phyloP scores from a whole-genome alignment of 2,329 filamentous ascomycete species.

The Aureobasidium sp. region DNA sequence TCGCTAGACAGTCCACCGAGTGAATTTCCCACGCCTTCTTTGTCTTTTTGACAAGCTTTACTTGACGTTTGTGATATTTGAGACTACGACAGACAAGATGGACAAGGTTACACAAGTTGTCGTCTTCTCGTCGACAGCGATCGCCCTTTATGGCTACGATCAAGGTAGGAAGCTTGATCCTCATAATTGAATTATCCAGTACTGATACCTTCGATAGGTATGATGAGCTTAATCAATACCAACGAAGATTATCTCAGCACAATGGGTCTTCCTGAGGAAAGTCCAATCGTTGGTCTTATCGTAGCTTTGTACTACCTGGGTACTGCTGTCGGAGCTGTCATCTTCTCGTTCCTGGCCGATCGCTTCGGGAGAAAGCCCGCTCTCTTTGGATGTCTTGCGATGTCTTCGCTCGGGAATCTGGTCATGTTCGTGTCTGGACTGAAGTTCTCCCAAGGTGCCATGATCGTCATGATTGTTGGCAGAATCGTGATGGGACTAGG shows the following conservation, averaged over 20 bases:
- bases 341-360: constrained; percentile 51
- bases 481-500: constrained; percentile 50
- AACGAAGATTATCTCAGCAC: constrained; percentile 49
- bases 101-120: constrained; percentile 39
- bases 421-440: constrained; percentile 55
- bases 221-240: constrained; percentile 51
- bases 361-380: constrained; percentile 47
- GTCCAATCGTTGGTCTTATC: constrained; percentile 51
- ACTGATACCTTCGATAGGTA: constrained; percentile 28
- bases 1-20: not conserved
- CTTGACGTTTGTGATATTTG: not conserved
- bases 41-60: not conserved
- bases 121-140: constrained; percentile 47
- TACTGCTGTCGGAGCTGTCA: constrained; percentile 50
- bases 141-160: constrained; percentile 48
- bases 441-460: constrained; percentile 33
- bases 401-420: constrained; percentile 49
- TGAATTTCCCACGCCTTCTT: not conserved
- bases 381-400: constrained; percentile 50
- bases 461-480: constrained; percentile 45
- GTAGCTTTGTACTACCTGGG: constrained; percentile 57
- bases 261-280: constrained; percentile 47
- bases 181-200: not conserved
- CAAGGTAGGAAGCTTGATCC: constrained; percentile 21
- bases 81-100: constrained; percentile 21